phyloP scores from a whole-genome alignment of 1,284 basidiomycete species.

The Trichosporon sp. region DNA sequence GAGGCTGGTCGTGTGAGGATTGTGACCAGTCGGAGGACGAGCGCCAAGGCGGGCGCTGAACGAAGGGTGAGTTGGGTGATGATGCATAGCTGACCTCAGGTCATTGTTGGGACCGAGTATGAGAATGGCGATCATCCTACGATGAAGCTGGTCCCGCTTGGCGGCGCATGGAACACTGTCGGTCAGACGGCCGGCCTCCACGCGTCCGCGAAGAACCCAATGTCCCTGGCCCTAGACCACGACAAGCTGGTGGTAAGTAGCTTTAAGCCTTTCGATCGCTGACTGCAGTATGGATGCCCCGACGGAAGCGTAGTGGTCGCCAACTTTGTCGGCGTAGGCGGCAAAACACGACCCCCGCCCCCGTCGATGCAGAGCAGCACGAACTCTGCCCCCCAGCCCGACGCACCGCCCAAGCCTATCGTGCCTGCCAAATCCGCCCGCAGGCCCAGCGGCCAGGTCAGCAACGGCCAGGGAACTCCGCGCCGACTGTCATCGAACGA shows the following conservation, averaged over 20 bases:
- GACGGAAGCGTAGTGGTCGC: constrained; percentile 39
- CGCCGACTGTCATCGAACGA: background rate
- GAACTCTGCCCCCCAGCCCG: background rate
- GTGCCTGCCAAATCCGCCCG: background rate
- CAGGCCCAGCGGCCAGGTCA: background rate
- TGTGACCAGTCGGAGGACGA: constrained; percentile 47
- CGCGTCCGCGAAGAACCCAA: constrained; percentile 36
- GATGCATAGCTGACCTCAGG: constrained; percentile 4
- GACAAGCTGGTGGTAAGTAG: constrained; percentile 39
- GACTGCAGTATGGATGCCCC: constrained; percentile 37
- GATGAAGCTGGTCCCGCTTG: constrained; percentile 27
- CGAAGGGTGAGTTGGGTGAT: constrained; percentile 36
- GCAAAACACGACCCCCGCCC: background rate
- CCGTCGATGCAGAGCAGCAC: background rate
- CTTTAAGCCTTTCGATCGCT: background rate
- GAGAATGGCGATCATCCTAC: constrained; percentile 3
- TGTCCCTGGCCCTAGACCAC: constrained; percentile 38
- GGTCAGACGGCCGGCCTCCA: constrained; percentile 25
- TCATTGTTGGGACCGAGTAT: constrained; percentile 16
- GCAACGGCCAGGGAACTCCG: background rate
- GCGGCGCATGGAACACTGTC: constrained; percentile 29
- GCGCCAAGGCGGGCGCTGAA: constrained; percentile 44
- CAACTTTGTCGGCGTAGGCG: constrained; percentile 22
- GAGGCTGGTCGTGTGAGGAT: constrained; percentile 36
- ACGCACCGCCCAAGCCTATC: background rate